Percentiles rank a stretch among this genome's conserved stretches.
phyloP scores from a whole-genome alignment of 192 early-diverging fungal genomes.

The Mortierella alpina region DNA sequence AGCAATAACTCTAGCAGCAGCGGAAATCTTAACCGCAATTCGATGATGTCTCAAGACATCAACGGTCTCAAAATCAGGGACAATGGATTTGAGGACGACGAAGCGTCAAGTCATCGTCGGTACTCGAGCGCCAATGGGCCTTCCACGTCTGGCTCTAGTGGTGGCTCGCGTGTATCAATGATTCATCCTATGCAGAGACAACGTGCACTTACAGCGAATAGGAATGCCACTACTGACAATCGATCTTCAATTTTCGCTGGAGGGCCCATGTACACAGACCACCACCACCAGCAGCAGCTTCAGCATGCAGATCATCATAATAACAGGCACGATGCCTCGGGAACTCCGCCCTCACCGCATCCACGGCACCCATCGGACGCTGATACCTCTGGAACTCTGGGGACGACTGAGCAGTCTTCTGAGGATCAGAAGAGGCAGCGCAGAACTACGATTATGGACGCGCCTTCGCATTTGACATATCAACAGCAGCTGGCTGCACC shows the following conservation, averaged over 20 bases:
- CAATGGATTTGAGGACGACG: conserved; percentile 26
- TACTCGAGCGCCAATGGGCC: conserved; percentile 15
- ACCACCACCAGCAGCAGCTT: not conserved
- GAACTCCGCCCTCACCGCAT: not conserved
- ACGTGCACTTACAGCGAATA: not conserved
- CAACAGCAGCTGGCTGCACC: not conserved
- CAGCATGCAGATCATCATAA: no score
- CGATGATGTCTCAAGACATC: not conserved
- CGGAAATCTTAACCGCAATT: not conserved
- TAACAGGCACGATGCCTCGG: no score
- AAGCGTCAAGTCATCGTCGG: conserved; percentile 8
- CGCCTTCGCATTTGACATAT: no score
- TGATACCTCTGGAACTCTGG: no score
- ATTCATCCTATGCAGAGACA: not conserved
- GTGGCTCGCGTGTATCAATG: not conserved
- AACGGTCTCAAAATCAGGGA: conserved; percentile 18
- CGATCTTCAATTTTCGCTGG: not conserved
- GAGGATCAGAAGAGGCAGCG: conserved; percentile 2
- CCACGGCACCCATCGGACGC: not conserved
- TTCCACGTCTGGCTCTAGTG: not conserved
- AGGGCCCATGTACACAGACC: conserved; percentile 1
- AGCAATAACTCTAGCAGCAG: not conserved
- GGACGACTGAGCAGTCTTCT: no score
- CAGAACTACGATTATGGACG: not conserved
- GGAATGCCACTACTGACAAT: not conserved